These are phyloP conservation scores for Calycina herbarum DNA, from an alignment of 2,329 filamentous ascomycete genomes.

Conservation along the genomic window DNA sequence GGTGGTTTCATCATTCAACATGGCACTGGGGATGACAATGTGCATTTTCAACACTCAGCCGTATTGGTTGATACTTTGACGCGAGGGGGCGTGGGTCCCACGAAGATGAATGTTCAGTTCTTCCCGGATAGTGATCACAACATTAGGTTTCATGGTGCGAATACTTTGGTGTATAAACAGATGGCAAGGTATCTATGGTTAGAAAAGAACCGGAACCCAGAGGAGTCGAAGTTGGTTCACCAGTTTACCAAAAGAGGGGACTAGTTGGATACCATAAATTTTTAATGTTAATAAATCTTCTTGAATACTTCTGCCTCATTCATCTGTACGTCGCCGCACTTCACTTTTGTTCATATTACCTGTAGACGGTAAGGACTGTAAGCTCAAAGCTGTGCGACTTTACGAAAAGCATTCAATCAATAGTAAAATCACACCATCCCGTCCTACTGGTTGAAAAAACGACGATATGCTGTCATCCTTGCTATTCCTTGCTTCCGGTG, in stretches of 20 bases:
- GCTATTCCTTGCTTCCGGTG: not conserved
- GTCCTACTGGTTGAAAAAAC: not conserved
- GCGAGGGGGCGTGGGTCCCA: constrained; percentile 55
- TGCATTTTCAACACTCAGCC: constrained; percentile 68
- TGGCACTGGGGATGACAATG: constrained; percentile 69
- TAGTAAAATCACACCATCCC: not conserved
- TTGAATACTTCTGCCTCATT: not conserved
- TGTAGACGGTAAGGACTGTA: no score
- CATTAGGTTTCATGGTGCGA: constrained; percentile 58
- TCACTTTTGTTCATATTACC: no score
- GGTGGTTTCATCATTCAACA: constrained; percentile 65
- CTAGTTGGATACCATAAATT: not conserved
- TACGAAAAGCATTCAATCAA: not conserved
- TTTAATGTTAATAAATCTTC: not conserved
- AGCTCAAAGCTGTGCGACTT: no score
- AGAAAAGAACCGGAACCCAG: constrained; percentile 53
- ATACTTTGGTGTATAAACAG: constrained; percentile 60
- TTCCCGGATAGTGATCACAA: constrained; percentile 67
- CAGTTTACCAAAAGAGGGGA: constrained; percentile 21
- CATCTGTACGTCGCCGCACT: no score
- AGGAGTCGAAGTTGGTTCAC: constrained; percentile 32
- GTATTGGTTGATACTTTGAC: constrained; percentile 63
- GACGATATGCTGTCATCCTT: not conserved
- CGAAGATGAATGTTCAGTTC: constrained; percentile 62
- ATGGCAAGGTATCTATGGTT: constrained; percentile 60